These are phyloP conservation scores for Rhynchosporium agropyri DNA, from an alignment of 2,329 filamentous ascomycete species.

Conservation along the genomic window DNA sequence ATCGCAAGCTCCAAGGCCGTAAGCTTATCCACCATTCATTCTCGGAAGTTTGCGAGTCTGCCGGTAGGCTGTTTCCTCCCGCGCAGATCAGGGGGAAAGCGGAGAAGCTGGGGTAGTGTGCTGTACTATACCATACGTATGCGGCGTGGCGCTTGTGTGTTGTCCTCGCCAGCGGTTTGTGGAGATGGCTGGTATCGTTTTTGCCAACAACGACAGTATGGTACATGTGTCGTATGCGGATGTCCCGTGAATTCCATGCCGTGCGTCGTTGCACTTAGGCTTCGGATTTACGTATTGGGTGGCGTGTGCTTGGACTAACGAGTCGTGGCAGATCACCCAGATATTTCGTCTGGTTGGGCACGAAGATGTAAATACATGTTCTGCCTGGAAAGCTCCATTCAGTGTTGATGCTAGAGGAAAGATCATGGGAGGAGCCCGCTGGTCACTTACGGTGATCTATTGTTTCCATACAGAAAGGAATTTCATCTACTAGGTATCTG, in stretches of 20 bases:
- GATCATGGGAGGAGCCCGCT: too few species aligned
- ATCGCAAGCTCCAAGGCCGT: constrained; percentile 6
- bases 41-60: constrained; percentile 10
- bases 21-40: not conserved
- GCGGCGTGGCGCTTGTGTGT: constrained; percentile 2
- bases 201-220: not conserved
- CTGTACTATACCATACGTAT: too few species aligned
- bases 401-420: too few species aligned
- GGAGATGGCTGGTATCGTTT: not conserved
- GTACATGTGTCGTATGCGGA: not conserved
- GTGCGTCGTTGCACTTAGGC: constrained; percentile 10
- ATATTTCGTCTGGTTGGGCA: too few species aligned
- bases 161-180: not conserved
- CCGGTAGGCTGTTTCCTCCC: constrained; percentile 12
- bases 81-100: not conserved
- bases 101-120: not conserved
- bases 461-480: too few species aligned
- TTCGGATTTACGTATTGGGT: not conserved
- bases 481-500: too few species aligned
- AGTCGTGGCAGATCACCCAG: too few species aligned
- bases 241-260: not conserved
- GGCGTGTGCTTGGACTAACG: not conserved
- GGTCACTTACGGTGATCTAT: too few species aligned
- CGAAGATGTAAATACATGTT: too few species aligned
- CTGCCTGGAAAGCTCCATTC: too few species aligned